phyloP scores from a whole-genome alignment of 306 rosid genomes.

The Prosopis cineraria region DNA sequence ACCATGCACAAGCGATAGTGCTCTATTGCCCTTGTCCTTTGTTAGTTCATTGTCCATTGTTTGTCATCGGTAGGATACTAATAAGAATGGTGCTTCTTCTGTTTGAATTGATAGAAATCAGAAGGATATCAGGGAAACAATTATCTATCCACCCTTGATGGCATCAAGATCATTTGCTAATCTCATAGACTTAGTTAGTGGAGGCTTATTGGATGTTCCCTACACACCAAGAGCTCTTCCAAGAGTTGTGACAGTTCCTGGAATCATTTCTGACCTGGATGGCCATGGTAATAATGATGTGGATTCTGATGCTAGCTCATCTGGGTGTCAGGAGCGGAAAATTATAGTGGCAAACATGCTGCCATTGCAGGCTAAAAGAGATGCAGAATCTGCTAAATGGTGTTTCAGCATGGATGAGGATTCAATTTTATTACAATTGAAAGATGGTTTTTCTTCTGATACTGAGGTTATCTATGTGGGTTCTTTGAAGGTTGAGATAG shows the following conservation, averaged over 20 bases:
- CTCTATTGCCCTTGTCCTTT: background rate
- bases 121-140: slow-evolving; percentile 27
- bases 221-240: slow-evolving; percentile 63
- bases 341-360: slow-evolving; percentile 80
- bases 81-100: background rate
- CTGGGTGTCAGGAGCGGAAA: slow-evolving; percentile 61
- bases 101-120: slow-evolving; percentile 16
- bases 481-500: slow-evolving; percentile 71
- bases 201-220: slow-evolving; percentile 58
- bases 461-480: slow-evolving; percentile 76
- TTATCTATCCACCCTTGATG: slow-evolving; percentile 38
- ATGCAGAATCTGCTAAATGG: slow-evolving; percentile 65
- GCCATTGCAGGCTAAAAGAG: slow-evolving; percentile 74
- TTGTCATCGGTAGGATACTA: slow-evolving; percentile 10
- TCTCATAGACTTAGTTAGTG: slow-evolving; percentile 55
- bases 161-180: slow-evolving; percentile 61
- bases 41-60: background rate
- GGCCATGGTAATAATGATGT: slow-evolving; percentile 48
- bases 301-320: slow-evolving; percentile 62
- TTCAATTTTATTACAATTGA: slow-evolving; percentile 62
- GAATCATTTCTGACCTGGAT: slow-evolving; percentile 65
- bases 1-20: background rate
- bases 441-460: slow-evolving; percentile 69
- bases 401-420: slow-evolving; percentile 73
- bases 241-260: slow-evolving; percentile 74